phyloP scores from a whole-genome alignment of 192 early-diverging fungal genomes.

The Entomortierella chlamydospora region DNA sequence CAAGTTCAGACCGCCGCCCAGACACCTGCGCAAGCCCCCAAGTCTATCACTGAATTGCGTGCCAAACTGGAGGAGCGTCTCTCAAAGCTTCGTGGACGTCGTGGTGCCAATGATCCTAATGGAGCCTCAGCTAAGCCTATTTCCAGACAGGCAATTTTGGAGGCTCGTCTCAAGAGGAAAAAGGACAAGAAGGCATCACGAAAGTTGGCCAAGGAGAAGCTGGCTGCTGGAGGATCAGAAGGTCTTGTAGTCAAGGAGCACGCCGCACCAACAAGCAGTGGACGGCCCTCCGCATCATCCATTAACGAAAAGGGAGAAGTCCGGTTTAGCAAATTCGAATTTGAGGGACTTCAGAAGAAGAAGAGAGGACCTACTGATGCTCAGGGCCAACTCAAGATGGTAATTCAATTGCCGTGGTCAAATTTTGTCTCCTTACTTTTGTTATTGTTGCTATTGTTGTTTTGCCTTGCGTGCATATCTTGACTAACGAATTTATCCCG shows the following conservation, averaged over 20 bases:
- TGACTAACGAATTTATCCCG: neutral
- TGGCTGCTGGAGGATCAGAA: conserved; percentile 59
- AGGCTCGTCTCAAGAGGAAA: conserved; percentile 79
- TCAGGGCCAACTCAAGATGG: conserved; percentile 71
- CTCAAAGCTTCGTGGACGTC: conserved; percentile 38
- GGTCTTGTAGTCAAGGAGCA: conserved; percentile 59
- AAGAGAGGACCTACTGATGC: conserved; percentile 72
- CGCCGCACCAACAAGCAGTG: conserved; percentile 20
- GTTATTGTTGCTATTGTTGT: neutral
- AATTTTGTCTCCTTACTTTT: neutral
- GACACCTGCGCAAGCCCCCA: conserved; percentile 42
- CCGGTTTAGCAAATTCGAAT: conserved; percentile 75
- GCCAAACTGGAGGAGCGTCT: conserved; percentile 52
- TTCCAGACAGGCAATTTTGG: conserved; percentile 79
- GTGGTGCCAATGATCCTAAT: conserved; percentile 26
- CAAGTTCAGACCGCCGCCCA: conserved; percentile 44
- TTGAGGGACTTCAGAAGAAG: conserved; percentile 73
- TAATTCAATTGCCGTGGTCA: neutral
- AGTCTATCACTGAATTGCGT: conserved; percentile 36
- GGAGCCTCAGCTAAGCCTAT: conserved; percentile 61
- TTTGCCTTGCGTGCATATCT: neutral
- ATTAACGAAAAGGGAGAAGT: conserved; percentile 68
- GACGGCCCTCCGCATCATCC: conserved; percentile 50
- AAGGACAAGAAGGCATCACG: conserved; percentile 70
- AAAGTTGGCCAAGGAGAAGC: conserved; percentile 71